These are phyloP conservation scores for Aspergillus saccharolyticus DNA, from an alignment of 495 filamentous ascomycete genomes.

Conservation along the genomic window DNA sequence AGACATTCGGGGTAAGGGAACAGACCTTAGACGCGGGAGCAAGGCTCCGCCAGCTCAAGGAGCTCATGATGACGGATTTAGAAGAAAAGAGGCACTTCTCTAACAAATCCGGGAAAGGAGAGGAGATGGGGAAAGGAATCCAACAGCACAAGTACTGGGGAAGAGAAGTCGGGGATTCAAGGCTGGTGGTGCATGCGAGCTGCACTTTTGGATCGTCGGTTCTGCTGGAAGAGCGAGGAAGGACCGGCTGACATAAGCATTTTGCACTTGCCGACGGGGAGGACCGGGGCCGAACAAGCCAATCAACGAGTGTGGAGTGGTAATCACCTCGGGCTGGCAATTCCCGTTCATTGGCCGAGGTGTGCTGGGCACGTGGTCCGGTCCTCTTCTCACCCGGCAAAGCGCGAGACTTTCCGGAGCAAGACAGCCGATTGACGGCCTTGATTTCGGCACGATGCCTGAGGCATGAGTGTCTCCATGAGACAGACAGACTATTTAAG, in stretches of 20 bases:
- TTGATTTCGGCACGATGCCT: neutral
- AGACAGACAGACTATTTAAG: neutral
- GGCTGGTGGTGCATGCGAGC: conserved; percentile 27
- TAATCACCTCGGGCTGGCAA: conserved; percentile 35
- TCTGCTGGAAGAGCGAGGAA: conserved; percentile 19
- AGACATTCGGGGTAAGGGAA: conserved; percentile 13
- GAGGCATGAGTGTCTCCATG: neutral
- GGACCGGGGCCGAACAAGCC: conserved; percentile 29
- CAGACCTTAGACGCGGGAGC: conserved; percentile 52
- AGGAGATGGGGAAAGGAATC: conserved; percentile 12
- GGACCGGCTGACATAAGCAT: conserved; percentile 36
- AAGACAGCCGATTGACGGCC: conserved; percentile 3
- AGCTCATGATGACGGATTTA: conserved; percentile 51
- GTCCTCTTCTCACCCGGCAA: conserved; percentile 25
- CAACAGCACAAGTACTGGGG: conserved; percentile 23
- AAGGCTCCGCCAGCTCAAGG: conserved; percentile 54
- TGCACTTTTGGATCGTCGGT: conserved; percentile 32
- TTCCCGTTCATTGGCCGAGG: conserved; percentile 25
- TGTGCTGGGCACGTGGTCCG: conserved; percentile 28
- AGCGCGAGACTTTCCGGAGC: conserved; percentile 17
- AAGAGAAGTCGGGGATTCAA: conserved; percentile 22
- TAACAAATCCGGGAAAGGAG: conserved; percentile 24
- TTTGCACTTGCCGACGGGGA: conserved; percentile 36
- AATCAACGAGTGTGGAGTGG: conserved; percentile 30
- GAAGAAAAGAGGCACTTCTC: conserved; percentile 25